Percentiles rank a stretch among this genome's conserved stretches.
Evolutionary conservation across 208 protist genomes (phyloP).

Genomic region (Wallacemonas sp.): DNA sequence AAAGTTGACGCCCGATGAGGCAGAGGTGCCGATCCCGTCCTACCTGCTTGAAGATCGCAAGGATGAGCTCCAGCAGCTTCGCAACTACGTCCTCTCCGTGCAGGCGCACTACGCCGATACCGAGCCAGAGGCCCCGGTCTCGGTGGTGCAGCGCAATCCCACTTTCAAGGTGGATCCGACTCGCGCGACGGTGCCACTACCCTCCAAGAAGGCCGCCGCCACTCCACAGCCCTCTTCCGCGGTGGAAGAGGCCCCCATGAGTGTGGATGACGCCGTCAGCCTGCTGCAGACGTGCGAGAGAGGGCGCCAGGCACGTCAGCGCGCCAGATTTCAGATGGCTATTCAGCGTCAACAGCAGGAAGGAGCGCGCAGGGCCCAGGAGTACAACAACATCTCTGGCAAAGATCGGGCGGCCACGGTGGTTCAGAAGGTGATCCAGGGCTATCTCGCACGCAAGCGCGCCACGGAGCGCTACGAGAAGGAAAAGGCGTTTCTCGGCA

Average conservation of each 20-base stretch:
- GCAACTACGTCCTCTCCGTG: slow-evolving; percentile 73
- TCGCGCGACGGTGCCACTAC: slow-evolving; percentile 25
- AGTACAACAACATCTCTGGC: slow-evolving; percentile 64
- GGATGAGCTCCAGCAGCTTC: slow-evolving; percentile 62
- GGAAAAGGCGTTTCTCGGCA: slow-evolving; percentile 91
- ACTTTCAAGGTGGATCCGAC: slow-evolving; percentile 33
- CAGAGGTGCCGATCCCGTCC: slow-evolving; percentile 86
- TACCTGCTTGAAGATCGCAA: slow-evolving; percentile 90
- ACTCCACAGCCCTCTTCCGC: slow-evolving; percentile 1
- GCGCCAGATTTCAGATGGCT: slow-evolving; percentile 88
- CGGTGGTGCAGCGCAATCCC: slow-evolving; percentile 29
- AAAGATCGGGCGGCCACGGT: slow-evolving; percentile 86
- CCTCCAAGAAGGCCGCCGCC: slow-evolving; percentile 17
- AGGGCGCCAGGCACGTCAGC: slow-evolving; percentile 93
- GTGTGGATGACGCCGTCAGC: slow-evolving; percentile 81
- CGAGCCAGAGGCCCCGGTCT: slow-evolving; percentile 69
- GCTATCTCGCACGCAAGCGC: slow-evolving; percentile 84
- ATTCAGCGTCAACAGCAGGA: slow-evolving; percentile 90
- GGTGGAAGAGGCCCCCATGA: slow-evolving; percentile 39
- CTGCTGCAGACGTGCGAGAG: slow-evolving; percentile 94
- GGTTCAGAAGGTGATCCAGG: slow-evolving; percentile 88
- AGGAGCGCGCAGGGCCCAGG: slow-evolving; percentile 35
- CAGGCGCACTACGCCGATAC: slow-evolving; percentile 73
- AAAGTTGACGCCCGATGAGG: slow-evolving; percentile 84
- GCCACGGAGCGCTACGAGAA: slow-evolving; percentile 59